Conservation (phyloP, 1,284 basidiomycete species). For the Erythrobasidium hasegawianum region DNA sequence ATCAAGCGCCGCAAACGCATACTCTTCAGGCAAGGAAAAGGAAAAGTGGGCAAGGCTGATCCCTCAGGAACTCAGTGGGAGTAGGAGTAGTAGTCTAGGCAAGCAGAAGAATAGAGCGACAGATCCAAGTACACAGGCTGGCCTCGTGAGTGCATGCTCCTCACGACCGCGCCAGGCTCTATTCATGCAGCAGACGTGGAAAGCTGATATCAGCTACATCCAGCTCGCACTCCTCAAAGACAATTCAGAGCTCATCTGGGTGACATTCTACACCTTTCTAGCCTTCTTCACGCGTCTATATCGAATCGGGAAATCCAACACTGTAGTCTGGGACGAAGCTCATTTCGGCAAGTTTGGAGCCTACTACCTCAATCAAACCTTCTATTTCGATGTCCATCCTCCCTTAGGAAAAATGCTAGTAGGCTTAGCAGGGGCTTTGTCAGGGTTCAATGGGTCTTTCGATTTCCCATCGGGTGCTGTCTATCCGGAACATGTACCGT, state of each 20-base stretch:
- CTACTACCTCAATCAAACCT: conserved; percentile 90
- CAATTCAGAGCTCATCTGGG: conserved; percentile 27
- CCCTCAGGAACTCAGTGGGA: conserved; percentile 29
- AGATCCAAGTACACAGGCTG: not conserved
- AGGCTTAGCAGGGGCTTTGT: conserved; percentile 80
- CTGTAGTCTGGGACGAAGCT: conserved; percentile 98
- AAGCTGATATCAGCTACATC: no score
- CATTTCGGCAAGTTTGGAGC: conserved; percentile 97
- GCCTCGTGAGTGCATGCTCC: conserved; percentile 11
- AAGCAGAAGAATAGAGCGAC: not conserved
- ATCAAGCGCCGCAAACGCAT: not conserved
- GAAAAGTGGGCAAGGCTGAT: conserved; percentile 34
- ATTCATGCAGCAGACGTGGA: no score
- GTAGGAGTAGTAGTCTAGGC: not conserved
- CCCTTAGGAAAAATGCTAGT: conserved; percentile 99
- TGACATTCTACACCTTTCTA: conserved; percentile 83
- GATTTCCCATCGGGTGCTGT: conserved; percentile 89
- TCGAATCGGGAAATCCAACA: conserved; percentile 79
- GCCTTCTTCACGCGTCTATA: conserved; percentile 92
- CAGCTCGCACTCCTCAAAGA: conserved; percentile 20
- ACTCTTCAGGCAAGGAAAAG: conserved; percentile 26
- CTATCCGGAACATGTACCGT: conserved; percentile 83
- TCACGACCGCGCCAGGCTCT: no score
- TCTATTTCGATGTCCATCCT: conserved; percentile 95
- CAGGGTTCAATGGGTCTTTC: conserved; percentile 86